Evolutionary conservation across 495 filamentous ascomycete genomes (phyloP), one percentile per base, ranked within the genome.

Genomic region (Hypoxylon trugodes): DNA sequence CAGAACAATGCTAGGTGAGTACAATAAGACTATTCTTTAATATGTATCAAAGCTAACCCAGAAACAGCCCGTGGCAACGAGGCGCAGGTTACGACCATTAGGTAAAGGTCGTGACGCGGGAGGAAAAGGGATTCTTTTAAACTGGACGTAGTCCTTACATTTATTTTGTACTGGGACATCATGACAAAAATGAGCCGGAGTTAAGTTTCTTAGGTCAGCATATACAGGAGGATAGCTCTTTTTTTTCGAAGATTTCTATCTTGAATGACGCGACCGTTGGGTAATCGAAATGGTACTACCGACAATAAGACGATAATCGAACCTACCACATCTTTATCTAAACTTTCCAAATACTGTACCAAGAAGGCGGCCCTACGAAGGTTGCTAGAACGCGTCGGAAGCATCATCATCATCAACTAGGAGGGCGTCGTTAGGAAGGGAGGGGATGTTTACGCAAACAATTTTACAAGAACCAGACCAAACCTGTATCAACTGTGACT

Each of bases 71-170:
- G 21, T 85, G 82, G 82, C 81, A 85, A 69, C 76, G 80, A 54
- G 82, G 82, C 40, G 82, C 82, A 18, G 82, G 82, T 46, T 85
- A 85, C 63, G 82, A 85, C 6, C 69, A 73, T 41, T 73, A 70
- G 50, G 58, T 16, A 41, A 41, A 36, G 59, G 50, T 50, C 56
- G 21, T 55, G 8, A 60, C 58, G 19, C 46, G 43, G 25, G 51
- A 48, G 28, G 49, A 18, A 4, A 51, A 50, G 43, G 57, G 61
- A 36, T 72, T 70, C 53, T 70, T 66, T 33, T 66, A 68, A n/a
- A 61, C 46, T 68, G 58, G 61, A 56, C 42, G 7, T 55, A 19
- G 45, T 63, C 68, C 47, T 50, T 52, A 53, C 51, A 15, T 61
- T 53, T 66, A 32, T 70, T 68, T n/a, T 36, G 59, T 64, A 68